phyloP scores from a whole-genome alignment of 805 yeast species.

The Teunomyces atbi region DNA sequence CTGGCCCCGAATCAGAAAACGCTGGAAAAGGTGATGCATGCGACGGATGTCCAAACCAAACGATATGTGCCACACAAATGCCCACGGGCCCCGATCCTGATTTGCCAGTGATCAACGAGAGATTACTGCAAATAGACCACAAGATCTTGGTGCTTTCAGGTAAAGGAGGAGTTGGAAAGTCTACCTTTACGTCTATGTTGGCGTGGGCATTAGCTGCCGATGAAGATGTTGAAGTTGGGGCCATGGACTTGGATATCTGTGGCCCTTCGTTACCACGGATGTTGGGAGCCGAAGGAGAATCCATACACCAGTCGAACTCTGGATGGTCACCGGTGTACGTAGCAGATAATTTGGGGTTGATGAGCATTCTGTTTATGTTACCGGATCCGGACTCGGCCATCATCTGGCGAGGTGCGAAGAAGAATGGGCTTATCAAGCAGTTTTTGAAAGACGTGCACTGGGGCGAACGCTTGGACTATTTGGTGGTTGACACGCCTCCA shows the following conservation, averaged over 20 bases:
- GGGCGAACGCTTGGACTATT: conserved; percentile 78
- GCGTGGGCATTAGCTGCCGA: conserved; percentile 92
- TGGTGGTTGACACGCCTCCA: conserved; percentile 95
- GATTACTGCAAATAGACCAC: conserved; percentile 66
- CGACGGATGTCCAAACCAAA: conserved; percentile 90
- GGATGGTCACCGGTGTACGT: conserved; percentile 98
- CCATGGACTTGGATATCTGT: conserved; percentile 96
- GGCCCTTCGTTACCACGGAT: conserved; percentile 96
- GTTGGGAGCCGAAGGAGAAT: conserved; percentile 88
- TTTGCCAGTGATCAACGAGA: conserved; percentile 66
- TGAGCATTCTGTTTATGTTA: conserved; percentile 93
- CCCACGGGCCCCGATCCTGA: conserved; percentile 97
- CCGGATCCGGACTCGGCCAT: conserved; percentile 92
- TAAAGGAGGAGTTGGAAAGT: conserved; percentile 96
- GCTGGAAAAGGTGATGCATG: conserved; percentile 97
- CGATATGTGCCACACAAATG: conserved; percentile 75
- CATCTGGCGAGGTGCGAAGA: conserved; percentile 97
- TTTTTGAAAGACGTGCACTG: conserved; percentile 93
- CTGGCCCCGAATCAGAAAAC: conserved; percentile 91
- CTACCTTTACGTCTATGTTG: conserved; percentile 94
- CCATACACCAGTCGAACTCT: conserved; percentile 80
- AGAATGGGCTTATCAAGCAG: conserved; percentile 88
- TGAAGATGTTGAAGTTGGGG: conserved; percentile 82
- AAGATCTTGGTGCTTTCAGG: conserved; percentile 79
- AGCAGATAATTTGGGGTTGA: conserved; percentile 89